Evolutionary conservation across 2,329 filamentous ascomycete species (phyloP), one percentile per base, ranked within the genome.

Genomic region (Scedosporium aurantiacum): DNA sequence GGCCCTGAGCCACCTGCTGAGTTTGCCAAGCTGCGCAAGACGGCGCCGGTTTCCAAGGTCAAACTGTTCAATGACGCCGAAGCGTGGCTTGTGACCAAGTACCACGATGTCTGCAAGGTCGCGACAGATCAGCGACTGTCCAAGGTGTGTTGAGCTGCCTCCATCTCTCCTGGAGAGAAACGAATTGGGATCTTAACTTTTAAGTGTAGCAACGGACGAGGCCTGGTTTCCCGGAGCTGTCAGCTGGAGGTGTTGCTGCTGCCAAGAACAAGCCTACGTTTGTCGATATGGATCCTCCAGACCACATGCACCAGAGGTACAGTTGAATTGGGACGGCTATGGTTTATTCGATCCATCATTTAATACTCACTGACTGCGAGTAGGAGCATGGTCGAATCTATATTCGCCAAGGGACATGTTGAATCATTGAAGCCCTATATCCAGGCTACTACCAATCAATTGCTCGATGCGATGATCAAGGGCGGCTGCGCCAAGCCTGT

Each of bases 271-370:
- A 74, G 61, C 75, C 78, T 1, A 80, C 77, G 0, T 80, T 80
- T 65, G 78, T 80, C 4, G 77, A 80, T 64, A 79, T 80, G 75
- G 77, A 80, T 63, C 67, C 75, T 3, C 78, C 78, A 0, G 72
- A 73, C 2, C 78, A 81, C 62, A 78, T 75, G 72, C 67, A 70
- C 14, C 76, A 80, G 62, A 72, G 76, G 74, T 73, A 66, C 60
- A 8, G 28, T 1, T 2, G 28, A 10, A 2, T 37, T 37, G 28
- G 28, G 5, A 10, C 7, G 4, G 12, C 5, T 37, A 8, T 12
- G 28, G 12, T 37, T 10, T 37, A 37, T 7, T 10, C 4, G 28
- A 12, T 37, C 4, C 2, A 10, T 37, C 2, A 37, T 37, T 37
- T 37, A n/a, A n/a, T n/a, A n/a, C n/a, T n/a, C n/a, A 37, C 32